Evolutionary conservation across 306 rosid genomes (phyloP), one percentile per base, ranked within the genome.

Genomic region (Castanea crenata): DNA sequence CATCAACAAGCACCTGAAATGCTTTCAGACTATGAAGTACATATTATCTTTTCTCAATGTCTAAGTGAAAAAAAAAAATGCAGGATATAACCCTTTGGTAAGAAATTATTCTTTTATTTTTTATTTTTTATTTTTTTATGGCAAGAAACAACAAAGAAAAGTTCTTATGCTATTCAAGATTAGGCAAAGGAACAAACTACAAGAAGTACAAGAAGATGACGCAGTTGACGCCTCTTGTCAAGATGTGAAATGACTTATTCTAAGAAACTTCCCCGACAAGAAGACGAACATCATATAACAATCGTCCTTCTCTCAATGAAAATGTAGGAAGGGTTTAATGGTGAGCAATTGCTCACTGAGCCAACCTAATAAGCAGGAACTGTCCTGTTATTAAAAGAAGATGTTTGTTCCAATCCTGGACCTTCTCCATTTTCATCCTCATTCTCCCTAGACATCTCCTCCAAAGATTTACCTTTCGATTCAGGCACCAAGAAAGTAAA

Each of bases 401-500:
- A 58, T 58, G 78, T 27, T 9, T 69, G 78, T 19, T 81, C 90
- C 74, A 68, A 58, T 31, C 75, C 89, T 63, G 14, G 79, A 20
- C 6, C 54, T 14, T 70, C 19, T 76, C 55, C 83, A 62, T 12
- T 57, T 78, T 86, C 92, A 5, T 86, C 89, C 74, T 90, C 90
- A 5, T 82, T 70, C 84, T 92, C 96, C 7, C 96, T 92, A 0
- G 97, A 89, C 55, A 92, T 91, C 82, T 92, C 97, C 76, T 92
- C 96, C 79, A 92, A 81, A 1, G 94, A 92, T 78, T 46, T 91
- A 3, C 97, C 97, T 18, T 88, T 92, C 0, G 91, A 82, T 80
- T 93, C 97, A 0, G 94, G 96, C 31, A 93, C 97, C 35, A 89
- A 73, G 85, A 91, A 88, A 49, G 91, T 93, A 56, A 78, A 93